Evolutionary conservation across 208 protist genomes (phyloP).

Genomic region (Wallacemonas sp.): DNA sequence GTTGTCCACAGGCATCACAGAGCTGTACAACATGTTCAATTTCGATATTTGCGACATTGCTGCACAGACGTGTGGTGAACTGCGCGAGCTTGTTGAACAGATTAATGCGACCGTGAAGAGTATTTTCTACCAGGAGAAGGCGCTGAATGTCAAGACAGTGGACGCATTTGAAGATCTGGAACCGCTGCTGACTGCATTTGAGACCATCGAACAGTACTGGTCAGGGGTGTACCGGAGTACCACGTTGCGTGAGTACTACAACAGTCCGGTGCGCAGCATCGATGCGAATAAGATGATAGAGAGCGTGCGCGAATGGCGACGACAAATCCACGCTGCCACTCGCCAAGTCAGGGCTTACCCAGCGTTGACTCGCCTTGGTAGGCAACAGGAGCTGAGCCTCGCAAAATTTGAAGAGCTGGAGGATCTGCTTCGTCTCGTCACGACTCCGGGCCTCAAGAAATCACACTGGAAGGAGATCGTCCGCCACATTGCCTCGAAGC

Average conservation of each 20-base stretch:
- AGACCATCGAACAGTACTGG: slow-evolving; percentile 88
- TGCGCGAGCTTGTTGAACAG: slow-evolving; percentile 61
- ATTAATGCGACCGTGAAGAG: slow-evolving; percentile 44
- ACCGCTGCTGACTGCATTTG: slow-evolving; percentile 60
- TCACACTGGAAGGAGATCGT: slow-evolving; percentile 89
- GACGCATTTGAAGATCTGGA: slow-evolving; percentile 71
- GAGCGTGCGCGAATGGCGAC: slow-evolving; percentile 69
- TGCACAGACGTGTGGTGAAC: slow-evolving; percentile 78
- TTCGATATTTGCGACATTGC: slow-evolving; percentile 86
- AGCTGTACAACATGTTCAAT: slow-evolving; percentile 84
- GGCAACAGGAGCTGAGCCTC: slow-evolving; percentile 77
- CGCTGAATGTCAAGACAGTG: slow-evolving; percentile 14
- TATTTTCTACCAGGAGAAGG: slow-evolving; percentile 54
- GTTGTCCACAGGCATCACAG: slow-evolving; percentile 68
- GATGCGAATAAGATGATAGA: slow-evolving; percentile 68
- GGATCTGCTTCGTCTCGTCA: slow-evolving; percentile 64
- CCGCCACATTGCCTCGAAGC: slow-evolving; percentile 43
- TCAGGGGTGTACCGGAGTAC: slow-evolving; percentile 51
- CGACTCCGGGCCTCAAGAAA: slow-evolving; percentile 76
- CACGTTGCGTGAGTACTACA: slow-evolving; percentile 71
- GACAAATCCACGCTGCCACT: slow-evolving; percentile 69
- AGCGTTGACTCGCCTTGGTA: slow-evolving; percentile 67
- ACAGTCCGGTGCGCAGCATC: slow-evolving; percentile 45
- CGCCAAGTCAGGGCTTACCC: slow-evolving; percentile 68
- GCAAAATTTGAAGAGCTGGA: slow-evolving; percentile 75